Percentiles rank a stretch among this genome's conserved stretches.
These are phyloP conservation scores for Cunninghamia lanceolata DNA, from an alignment of 75 land plant species.

Conservation along the genomic window DNA sequence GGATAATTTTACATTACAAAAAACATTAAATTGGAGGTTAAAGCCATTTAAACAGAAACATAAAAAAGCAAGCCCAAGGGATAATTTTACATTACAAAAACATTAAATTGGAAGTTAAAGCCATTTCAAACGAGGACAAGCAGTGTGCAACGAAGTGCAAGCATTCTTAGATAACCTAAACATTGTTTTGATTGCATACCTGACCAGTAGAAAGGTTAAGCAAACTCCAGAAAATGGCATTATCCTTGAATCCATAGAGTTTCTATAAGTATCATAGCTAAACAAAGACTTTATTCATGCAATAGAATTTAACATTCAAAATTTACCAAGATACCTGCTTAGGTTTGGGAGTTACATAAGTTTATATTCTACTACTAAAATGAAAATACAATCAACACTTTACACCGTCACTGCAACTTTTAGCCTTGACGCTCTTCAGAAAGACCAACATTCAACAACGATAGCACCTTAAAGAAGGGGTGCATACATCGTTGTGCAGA, in stretches of 20 bases:
- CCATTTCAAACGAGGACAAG: too few species aligned
- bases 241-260: not conserved
- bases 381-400: not conserved
- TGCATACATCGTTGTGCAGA: not conserved
- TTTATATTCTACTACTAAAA: not conserved
- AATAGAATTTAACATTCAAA: too few species aligned
- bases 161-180: not conserved
- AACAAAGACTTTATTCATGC: too few species aligned
- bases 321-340: not conserved
- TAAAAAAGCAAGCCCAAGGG: too few species aligned
- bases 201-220: not conserved
- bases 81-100: too few species aligned
- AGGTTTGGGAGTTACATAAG: not conserved
- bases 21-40: too few species aligned
- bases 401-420: not conserved
- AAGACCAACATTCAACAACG: not conserved
- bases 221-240: not conserved
- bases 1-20: too few species aligned
- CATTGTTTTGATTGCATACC: not conserved
- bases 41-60: too few species aligned
- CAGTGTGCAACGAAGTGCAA: too few species aligned
- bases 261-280: too few species aligned
- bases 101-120: too few species aligned
- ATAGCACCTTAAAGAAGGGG: not conserved
- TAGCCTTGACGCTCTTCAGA: not conserved